A percentile compares a stretch with the other conserved stretches of the same genome.
These are phyloP conservation scores for Penicillium turbatum DNA, from an alignment of 495 filamentous ascomycete genomes.

Conservation along the genomic window DNA sequence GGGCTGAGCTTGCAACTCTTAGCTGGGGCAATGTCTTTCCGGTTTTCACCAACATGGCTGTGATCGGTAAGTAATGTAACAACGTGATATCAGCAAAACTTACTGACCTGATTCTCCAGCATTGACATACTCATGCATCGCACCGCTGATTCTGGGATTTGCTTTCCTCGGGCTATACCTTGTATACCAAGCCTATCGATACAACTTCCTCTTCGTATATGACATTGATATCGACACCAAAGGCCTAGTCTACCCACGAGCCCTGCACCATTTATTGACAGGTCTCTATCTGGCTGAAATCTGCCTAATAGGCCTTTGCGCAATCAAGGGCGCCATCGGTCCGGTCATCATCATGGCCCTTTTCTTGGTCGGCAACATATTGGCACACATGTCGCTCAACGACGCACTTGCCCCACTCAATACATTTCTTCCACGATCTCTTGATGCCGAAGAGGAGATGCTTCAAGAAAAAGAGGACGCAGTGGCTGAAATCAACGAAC, in stretches of 20 bases:
- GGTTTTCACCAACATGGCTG: slow-evolving; percentile 80
- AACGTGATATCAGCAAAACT: too few relatives aligned
- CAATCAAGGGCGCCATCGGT: slow-evolving; percentile 61
- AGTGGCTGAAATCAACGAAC: slow-evolving; percentile 21
- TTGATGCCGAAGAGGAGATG: slow-evolving; percentile 45
- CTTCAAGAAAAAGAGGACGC: slow-evolving; percentile 36
- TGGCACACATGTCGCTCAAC: slow-evolving; percentile 77
- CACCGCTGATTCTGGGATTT: slow-evolving; percentile 80
- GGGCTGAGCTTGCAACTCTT: slow-evolving; percentile 55
- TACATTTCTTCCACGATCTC: slow-evolving; percentile 63
- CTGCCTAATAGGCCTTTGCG: slow-evolving; percentile 84
- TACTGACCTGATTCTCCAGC: slow-evolving; percentile 28
- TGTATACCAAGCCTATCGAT: slow-evolving; percentile 85
- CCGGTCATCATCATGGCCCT: slow-evolving; percentile 73
- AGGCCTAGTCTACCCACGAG: slow-evolving; percentile 79
- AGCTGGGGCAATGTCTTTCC: slow-evolving; percentile 85
- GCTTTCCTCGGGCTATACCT: slow-evolving; percentile 71
- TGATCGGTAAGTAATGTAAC: slow-evolving; percentile 54
- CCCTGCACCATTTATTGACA: slow-evolving; percentile 78
- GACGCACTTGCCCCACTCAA: slow-evolving; percentile 67
- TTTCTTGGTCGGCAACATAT: slow-evolving; percentile 69
- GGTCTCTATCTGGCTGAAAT: slow-evolving; percentile 80
- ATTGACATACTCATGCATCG: slow-evolving; percentile 79
- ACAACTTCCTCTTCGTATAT: slow-evolving; percentile 88
- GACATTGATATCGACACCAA: slow-evolving; percentile 80